Conservation (phyloP, 2,329 filamentous ascomycete species). For the Apiospora rasikravindrae region DNA sequence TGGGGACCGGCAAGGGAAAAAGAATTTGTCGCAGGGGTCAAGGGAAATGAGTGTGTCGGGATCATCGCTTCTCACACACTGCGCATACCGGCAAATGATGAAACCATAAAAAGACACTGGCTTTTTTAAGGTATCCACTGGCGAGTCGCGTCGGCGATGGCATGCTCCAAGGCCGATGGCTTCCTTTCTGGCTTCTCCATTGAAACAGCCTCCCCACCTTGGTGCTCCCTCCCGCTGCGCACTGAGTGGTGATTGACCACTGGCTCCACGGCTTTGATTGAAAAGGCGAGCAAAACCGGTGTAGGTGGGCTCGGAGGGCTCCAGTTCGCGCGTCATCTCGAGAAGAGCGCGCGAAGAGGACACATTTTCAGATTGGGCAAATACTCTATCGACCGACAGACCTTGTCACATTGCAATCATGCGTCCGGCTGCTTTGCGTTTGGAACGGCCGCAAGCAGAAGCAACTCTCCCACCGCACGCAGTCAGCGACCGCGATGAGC, state of each 20-base stretch:
- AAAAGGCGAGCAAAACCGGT: neutral
- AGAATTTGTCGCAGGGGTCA: conserved; percentile 21
- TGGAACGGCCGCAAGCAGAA: conserved; percentile 8
- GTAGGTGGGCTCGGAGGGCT: neutral
- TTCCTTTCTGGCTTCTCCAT: conserved; percentile 3
- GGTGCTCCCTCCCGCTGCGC: neutral
- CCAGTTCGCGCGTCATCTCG: conserved; percentile 13
- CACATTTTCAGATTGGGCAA: conserved; percentile 1
- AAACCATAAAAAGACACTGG: conserved; percentile 22
- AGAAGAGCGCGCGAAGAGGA: neutral
- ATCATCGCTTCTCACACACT: conserved; percentile 20
- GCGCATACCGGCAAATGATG: conserved; percentile 24
- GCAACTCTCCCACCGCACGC: conserved; percentile 9
- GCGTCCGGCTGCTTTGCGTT: conserved; percentile 3
- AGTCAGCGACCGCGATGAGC: conserved; percentile 10
- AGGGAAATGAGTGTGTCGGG: conserved; percentile 25
- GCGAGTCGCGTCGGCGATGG: conserved; percentile 13
- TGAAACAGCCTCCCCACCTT: conserved; percentile 14
- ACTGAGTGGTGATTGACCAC: neutral
- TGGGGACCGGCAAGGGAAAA: conserved; percentile 22
- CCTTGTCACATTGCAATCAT: conserved; percentile 11
- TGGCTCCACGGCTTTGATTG: conserved; percentile 11
- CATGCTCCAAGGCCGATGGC: conserved; percentile 2
- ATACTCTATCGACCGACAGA: neutral
- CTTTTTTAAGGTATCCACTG: conserved; percentile 15